Conservation (phyloP, 176 grass and related monocot genomes). For the Areca catechu region DNA sequence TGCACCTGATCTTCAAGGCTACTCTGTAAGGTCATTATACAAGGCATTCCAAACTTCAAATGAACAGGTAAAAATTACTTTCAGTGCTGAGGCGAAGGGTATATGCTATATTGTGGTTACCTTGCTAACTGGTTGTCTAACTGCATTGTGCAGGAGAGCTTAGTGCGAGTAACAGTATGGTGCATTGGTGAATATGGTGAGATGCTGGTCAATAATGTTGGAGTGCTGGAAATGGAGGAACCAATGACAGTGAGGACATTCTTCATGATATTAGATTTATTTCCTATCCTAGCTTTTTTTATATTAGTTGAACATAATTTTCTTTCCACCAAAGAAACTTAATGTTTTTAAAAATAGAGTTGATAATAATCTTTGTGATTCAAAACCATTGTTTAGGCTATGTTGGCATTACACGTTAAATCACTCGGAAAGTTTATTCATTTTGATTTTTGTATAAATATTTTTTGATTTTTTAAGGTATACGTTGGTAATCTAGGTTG, state of each 20-base stretch:
- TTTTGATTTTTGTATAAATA: too few relatives aligned
- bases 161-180: constrained; percentile 93
- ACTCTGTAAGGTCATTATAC: constrained; percentile 87
- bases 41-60: constrained; percentile 52
- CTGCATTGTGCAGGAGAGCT: constrained; percentile 70
- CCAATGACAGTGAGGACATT: constrained; percentile 62
- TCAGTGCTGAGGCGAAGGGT: constrained; percentile 20
- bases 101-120: neutral
- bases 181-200: constrained; percentile 98
- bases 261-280: neutral
- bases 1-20: constrained; percentile 92
- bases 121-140: constrained; percentile 25
- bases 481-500: too few relatives aligned
- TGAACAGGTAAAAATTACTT: constrained; percentile 56
- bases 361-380: too few relatives aligned
- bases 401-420: too few relatives aligned
- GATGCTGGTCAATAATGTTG: constrained; percentile 93
- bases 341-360: too few relatives aligned
- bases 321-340: too few relatives aligned
- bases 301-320: neutral
- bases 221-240: constrained; percentile 65
- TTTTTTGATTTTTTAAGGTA: too few relatives aligned
- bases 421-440: too few relatives aligned
- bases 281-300: neutral
- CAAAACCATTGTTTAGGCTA: too few relatives aligned